These are phyloP conservation scores for Epichloe scottii DNA, from an alignment of 2,329 filamentous ascomycete genomes.

Conservation along the genomic window DNA sequence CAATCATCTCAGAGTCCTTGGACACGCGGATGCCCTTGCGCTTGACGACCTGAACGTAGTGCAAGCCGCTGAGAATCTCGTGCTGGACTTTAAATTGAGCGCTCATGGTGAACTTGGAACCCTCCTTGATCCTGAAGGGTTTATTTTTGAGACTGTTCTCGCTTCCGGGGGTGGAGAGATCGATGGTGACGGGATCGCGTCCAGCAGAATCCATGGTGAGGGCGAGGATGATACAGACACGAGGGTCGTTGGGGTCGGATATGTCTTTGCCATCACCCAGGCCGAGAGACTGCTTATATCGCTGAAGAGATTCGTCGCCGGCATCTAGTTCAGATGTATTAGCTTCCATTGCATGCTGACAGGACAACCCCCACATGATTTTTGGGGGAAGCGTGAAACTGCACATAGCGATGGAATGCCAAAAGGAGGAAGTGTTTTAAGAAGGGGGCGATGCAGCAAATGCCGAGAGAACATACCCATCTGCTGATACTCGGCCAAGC, in stretches of 20 bases:
- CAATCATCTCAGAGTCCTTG: conserved; percentile 98
- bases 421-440: background rate
- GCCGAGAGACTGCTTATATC: conserved; percentile 95
- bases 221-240: conserved; percentile 85
- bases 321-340: conserved; percentile 30
- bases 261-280: conserved; percentile 62
- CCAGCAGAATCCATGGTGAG: conserved; percentile 79
- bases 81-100: conserved; percentile 93
- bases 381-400: background rate
- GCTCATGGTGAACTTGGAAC: conserved; percentile 85
- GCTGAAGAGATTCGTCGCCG: conserved; percentile 85
- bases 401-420: background rate
- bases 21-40: conserved; percentile 73
- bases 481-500: conserved; percentile 83
- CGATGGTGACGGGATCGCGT: conserved; percentile 75
- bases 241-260: conserved; percentile 67
- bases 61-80: conserved; percentile 85
- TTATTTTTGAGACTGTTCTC: conserved; percentile 72
- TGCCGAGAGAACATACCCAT: conserved; percentile 53
- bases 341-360: background rate
- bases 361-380: background rate
- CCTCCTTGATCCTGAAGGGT: conserved; percentile 97
- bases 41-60: conserved; percentile 92
- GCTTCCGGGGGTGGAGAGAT: conserved; percentile 63
- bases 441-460: background rate